Percentiles rank a stretch among this genome's conserved stretches.
Evolutionary conservation across 2,329 filamentous ascomycete species (phyloP).

Genomic region (Corinectria fuckeliana): DNA sequence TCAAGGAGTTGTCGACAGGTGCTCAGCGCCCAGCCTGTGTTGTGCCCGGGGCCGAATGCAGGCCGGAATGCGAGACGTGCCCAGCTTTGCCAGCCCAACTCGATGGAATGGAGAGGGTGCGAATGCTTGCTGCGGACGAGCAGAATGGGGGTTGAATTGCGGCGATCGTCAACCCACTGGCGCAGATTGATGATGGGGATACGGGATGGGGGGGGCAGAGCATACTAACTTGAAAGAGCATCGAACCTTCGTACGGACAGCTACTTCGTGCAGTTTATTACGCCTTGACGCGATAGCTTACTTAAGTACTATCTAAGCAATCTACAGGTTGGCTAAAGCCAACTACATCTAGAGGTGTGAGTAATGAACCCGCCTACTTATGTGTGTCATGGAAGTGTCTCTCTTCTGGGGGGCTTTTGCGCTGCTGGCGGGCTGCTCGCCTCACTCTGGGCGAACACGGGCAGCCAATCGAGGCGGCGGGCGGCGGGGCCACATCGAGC

Average conservation of each 20-base stretch:
- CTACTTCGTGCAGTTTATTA: too few relatives aligned
- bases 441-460: conserved; percentile 37
- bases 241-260: too few relatives aligned
- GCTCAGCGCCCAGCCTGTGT: not conserved
- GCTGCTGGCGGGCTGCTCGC: conserved; percentile 28
- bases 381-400: not conserved
- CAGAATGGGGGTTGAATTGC: conserved; percentile 6
- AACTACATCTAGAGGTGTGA: not conserved
- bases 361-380: not conserved
- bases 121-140: not conserved
- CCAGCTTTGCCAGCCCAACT: not conserved
- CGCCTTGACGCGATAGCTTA: too few relatives aligned
- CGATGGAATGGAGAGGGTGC: not conserved
- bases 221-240: too few relatives aligned
- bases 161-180: conserved; percentile 22
- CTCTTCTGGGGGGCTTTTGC: not conserved
- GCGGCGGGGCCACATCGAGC: conserved; percentile 24
- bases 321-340: not conserved
- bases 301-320: too few relatives aligned
- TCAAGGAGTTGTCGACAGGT: not conserved
- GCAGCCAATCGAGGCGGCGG: conserved; percentile 35
- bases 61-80: not conserved
- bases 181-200: conserved; percentile 4
- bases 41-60: not conserved
- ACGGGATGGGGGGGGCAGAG: conserved; percentile 1